Evolutionary conservation across 257 asterid species (phyloP), one percentile per base, ranked within the genome.

Genomic region (Thymus quinquecostatus): DNA sequence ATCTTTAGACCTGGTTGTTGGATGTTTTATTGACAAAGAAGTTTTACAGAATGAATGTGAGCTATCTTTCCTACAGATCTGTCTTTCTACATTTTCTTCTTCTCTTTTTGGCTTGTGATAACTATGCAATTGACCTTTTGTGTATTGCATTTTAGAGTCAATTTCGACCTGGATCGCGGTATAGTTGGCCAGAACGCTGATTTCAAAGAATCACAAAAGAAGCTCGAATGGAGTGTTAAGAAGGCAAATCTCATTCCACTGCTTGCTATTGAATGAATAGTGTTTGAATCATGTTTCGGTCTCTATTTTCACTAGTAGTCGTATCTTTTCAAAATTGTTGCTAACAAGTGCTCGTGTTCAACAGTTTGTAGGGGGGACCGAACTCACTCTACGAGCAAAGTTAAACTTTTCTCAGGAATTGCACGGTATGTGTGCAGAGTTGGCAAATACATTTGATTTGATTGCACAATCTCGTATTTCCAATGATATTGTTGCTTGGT

Each of bases 311-410:
- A 58, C 47, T 27, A 12, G 44, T 59, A 67, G 34, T 28, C 6
- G 3, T 30, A 73, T 76, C 54, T 74, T 55, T 64, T 56, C 14
- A 32, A 50, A 56, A 54, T 43, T 68, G 64, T 70, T 58, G 74
- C 82, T 88, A 70, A 83, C 63, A 32, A 30, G 59, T 76, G 44
- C 33, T 68, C 68, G 57, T 68, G 21, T 66, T 53, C 67, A 10
- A 79, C 88, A 95, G 99, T 85, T 95, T 71, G 89, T 87, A 56
- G 99, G 99, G 76, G 99, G 97, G 21, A 81, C 98, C 9, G 98
- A 95, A 57, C 95, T 88, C 81, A 92, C 98, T 36, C 81, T 95
- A 53, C 96, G 98, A 43, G 98, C 98, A 50, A 95, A 92, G 89
- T 83, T 95, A 57, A 92, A 89, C 34, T 92, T 89, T 84, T 86